A percentile compares a stretch with the other conserved stretches of the same genome.
Conservation (phyloP, 495 filamentous ascomycete genomes). For the Chlorociboria aeruginascens region DNA sequence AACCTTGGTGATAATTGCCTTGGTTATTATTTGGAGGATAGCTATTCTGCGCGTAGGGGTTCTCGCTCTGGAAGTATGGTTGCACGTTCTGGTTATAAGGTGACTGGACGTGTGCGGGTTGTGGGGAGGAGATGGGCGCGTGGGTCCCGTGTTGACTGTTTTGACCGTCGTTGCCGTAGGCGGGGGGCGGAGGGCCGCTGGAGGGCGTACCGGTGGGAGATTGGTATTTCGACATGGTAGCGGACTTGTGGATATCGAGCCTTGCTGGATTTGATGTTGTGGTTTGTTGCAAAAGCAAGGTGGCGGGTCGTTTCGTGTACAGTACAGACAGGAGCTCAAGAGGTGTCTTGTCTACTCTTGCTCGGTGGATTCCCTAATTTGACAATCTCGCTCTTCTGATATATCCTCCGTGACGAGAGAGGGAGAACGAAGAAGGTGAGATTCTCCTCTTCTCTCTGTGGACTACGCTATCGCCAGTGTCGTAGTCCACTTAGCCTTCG, state of each 20-base stretch:
- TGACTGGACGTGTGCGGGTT: conserved; percentile 6
- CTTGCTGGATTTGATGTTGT: too few species aligned
- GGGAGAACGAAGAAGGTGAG: too few species aligned
- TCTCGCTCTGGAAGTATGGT: background rate
- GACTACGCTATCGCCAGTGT: too few species aligned
- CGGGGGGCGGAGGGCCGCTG: conserved; percentile 4
- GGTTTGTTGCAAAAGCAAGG: too few species aligned
- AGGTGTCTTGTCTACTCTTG: too few species aligned
- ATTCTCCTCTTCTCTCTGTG: too few species aligned
- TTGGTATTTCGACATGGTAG: conserved; percentile 7
- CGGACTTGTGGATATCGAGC: background rate
- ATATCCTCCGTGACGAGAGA: too few species aligned
- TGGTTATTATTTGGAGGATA: background rate
- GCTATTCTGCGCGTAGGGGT: background rate
- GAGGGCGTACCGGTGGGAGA: background rate
- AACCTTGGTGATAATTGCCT: background rate
- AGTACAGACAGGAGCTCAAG: too few species aligned
- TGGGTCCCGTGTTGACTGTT: background rate
- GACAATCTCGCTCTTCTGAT: too few species aligned
- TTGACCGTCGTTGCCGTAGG: conserved; percentile 4
- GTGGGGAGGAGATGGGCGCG: conserved; percentile 4
- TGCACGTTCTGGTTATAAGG: background rate
- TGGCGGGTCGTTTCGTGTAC: too few species aligned
- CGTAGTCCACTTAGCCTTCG: too few species aligned
- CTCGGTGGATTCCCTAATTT: too few species aligned